Evolutionary conservation across 2,329 filamentous ascomycete species (phyloP).

Genomic region (Bipolaris gigantea): DNA sequence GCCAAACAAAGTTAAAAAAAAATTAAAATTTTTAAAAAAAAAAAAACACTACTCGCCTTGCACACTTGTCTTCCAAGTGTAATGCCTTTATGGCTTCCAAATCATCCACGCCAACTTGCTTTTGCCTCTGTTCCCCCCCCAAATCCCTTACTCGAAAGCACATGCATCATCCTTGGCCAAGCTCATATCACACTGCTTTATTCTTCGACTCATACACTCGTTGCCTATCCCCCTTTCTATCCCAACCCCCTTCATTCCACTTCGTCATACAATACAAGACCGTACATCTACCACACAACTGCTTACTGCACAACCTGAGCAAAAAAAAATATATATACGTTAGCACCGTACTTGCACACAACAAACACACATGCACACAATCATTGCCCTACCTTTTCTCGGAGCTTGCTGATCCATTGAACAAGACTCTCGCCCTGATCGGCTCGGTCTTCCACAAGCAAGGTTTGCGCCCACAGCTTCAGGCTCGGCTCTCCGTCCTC

Average conservation of each 20-base stretch:
- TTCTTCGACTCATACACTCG: background rate
- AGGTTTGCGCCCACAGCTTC: constrained; percentile 94
- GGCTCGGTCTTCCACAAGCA: constrained; percentile 91
- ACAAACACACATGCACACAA: constrained; percentile 16
- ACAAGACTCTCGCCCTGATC: constrained; percentile 91
- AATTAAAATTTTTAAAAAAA: no score
- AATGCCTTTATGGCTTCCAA: background rate
- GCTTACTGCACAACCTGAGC: constrained; percentile 44
- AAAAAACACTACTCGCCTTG: background rate
- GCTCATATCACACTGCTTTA: constrained; percentile 12
- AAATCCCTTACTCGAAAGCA: background rate
- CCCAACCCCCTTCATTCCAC: background rate
- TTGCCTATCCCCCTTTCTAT: background rate
- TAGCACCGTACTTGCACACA: constrained; percentile 16
- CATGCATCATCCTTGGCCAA: background rate
- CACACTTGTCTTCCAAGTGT: background rate
- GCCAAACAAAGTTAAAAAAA: no score
- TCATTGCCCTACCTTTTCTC: constrained; percentile 79
- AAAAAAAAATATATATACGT: constrained; percentile 11
- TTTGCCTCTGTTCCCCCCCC: background rate
- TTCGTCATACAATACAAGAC: constrained; percentile 8
- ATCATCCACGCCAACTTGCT: background rate
- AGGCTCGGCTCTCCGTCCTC: constrained; percentile 95
- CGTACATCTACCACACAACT: background rate
- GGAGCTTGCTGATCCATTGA: constrained; percentile 88